phyloP scores from a whole-genome alignment of 1,139 yeast species.

The Debaryomyces singareniensis region DNA sequence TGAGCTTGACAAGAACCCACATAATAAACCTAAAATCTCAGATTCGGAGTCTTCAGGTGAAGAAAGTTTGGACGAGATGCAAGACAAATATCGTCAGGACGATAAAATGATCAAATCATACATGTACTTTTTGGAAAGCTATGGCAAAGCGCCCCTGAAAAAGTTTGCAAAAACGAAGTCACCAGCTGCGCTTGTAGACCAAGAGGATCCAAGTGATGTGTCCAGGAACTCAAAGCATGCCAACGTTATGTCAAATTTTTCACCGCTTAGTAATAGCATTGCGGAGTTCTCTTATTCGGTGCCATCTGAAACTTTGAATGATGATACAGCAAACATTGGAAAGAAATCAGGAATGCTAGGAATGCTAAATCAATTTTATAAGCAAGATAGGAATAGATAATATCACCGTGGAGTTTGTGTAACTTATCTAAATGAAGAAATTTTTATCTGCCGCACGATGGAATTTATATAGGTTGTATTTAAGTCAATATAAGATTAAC shows the following conservation, averaged over 20 bases:
- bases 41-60: conserved; percentile 11
- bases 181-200: conserved; percentile 4
- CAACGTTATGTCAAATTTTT: conserved; percentile 1
- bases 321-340: conserved; percentile 22
- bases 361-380: conserved; percentile 76
- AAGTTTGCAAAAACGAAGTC: conserved; percentile 3
- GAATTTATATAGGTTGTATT: no score
- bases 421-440: neutral
- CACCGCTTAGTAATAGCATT: conserved; percentile 8
- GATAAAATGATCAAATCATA: conserved; percentile 92
- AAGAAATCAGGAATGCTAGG: conserved; percentile 69
- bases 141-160: conserved; percentile 27
- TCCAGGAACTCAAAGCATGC: conserved; percentile 1
- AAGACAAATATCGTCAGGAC: conserved; percentile 42
- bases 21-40: conserved; percentile 5
- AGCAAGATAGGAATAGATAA: conserved; percentile 36
- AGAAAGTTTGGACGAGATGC: conserved; percentile 29
- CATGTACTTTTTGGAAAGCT: conserved; percentile 78
- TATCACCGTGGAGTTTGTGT: neutral
- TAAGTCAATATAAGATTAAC: no score
- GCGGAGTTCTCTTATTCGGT: conserved; percentile 23
- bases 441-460: conserved; percentile 1
- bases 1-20: conserved; percentile 9
- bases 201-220: conserved; percentile 4
- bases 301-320: conserved; percentile 26